Percentiles rank a stretch among this genome's conserved stretches.
phyloP scores from a whole-genome alignment of 1,139 yeast species.

The Candida tropicalis region DNA sequence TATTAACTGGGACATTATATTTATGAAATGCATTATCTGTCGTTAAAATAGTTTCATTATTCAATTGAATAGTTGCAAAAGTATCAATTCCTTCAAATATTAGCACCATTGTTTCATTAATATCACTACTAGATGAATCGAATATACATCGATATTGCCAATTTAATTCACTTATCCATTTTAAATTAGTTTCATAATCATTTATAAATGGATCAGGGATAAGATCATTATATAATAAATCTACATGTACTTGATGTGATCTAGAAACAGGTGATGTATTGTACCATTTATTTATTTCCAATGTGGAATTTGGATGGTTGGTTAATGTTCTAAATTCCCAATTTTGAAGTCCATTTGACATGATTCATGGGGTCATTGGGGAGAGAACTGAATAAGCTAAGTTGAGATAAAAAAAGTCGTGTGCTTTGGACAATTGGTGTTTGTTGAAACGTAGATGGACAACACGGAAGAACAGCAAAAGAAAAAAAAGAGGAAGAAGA shows the following conservation, averaged over 20 bases:
- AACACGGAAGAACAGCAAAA: too few relatives aligned
- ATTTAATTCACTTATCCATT: conserved; percentile 49
- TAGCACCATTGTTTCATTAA: conserved; percentile 16
- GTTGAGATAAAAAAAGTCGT: too few relatives aligned
- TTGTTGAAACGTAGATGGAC: too few relatives aligned
- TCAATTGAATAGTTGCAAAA: conserved; percentile 39
- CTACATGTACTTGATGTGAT: conserved; percentile 36
- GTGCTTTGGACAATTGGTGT: too few relatives aligned
- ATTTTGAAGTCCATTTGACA: background rate
- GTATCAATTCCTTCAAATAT: conserved; percentile 50
- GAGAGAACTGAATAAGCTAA: too few relatives aligned
- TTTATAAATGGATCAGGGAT: conserved; percentile 49
- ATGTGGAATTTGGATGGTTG: background rate
- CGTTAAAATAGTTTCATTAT: conserved; percentile 30
- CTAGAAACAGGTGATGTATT: background rate
- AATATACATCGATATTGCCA: conserved; percentile 40
- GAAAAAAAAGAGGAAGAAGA: too few relatives aligned
- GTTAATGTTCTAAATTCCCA: conserved; percentile 8
- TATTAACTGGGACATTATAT: conserved; percentile 19
- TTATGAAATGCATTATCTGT: conserved; percentile 43
- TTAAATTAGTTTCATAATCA: conserved; percentile 40
- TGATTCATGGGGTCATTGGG: background rate
- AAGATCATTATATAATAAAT: conserved; percentile 33
- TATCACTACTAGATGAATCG: conserved; percentile 11
- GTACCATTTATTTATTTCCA: conserved; percentile 2